phyloP scores from a whole-genome alignment of 139 green algal species.

The Asterochloris sp. region DNA sequence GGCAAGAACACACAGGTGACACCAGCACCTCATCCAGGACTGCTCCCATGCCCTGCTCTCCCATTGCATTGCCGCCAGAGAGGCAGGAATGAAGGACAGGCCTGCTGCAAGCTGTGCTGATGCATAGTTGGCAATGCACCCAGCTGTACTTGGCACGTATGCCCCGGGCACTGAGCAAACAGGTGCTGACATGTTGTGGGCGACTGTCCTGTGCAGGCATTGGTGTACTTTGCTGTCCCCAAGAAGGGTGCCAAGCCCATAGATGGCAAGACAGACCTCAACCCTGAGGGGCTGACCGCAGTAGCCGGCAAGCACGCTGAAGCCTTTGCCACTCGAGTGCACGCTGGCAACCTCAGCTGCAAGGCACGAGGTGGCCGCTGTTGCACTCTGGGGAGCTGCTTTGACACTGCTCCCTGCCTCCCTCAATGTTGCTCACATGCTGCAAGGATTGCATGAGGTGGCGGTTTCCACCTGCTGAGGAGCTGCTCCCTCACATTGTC shows the following conservation, averaged over 20 bases:
- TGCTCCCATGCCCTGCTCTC: not conserved
- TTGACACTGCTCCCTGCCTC: not conserved
- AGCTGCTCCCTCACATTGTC: not conserved
- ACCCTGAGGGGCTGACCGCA: slow-evolving; percentile 94
- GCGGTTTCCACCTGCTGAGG: no score
- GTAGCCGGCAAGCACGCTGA: slow-evolving; percentile 82
- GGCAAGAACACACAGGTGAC: slow-evolving; percentile 83
- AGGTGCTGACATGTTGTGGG: no score
- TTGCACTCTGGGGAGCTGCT: not conserved
- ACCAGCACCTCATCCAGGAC: no score
- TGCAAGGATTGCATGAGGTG: no score
- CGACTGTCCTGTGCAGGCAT: slow-evolving; percentile 52
- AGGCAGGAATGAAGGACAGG: no score
- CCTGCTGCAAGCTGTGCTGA: no score
- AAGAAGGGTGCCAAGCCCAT: slow-evolving; percentile 86
- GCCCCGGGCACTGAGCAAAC: no score
- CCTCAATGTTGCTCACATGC: not conserved
- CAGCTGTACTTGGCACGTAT: no score
- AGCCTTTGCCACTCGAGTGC: slow-evolving; percentile 73
- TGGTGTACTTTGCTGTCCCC: slow-evolving; percentile 98
- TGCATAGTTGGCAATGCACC: no score
- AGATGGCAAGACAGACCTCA: slow-evolving; percentile 92
- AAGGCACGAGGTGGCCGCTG: slow-evolving; percentile 54
- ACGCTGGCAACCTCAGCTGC: slow-evolving; percentile 78
- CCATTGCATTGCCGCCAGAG: not conserved